Evolutionary conservation across 1,284 basidiomycete species (phyloP).

Genomic region (Xerocomus amazonicus): DNA sequence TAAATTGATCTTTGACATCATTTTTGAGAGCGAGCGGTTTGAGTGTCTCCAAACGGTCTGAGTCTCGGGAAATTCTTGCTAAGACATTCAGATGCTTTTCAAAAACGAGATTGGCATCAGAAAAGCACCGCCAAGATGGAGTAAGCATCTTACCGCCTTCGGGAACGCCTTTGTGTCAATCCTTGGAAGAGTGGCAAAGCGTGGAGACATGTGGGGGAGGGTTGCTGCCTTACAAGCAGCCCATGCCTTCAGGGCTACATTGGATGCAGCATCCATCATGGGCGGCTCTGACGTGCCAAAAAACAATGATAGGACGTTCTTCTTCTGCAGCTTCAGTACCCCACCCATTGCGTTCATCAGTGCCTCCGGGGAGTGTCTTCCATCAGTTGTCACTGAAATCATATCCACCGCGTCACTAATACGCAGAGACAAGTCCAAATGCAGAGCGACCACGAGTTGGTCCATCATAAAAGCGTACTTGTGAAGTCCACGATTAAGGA

Average conservation of each 20-base stretch:
- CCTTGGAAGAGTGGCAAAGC: constrained; percentile 15
- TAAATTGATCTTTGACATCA: constrained; percentile 37
- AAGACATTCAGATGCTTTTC: constrained; percentile 37
- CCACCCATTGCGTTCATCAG: constrained; percentile 41
- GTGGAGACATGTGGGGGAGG: constrained; percentile 16
- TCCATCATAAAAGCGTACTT: constrained; percentile 46
- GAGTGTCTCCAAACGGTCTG: constrained; percentile 35
- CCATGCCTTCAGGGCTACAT: constrained; percentile 45
- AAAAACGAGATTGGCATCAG: background rate
- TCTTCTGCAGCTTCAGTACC: constrained; percentile 27
- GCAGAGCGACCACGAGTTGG: constrained; percentile 40
- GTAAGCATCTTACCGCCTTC: constrained; percentile 10
- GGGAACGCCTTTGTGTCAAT: constrained; percentile 21
- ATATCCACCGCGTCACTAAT: constrained; percentile 45
- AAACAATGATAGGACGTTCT: constrained; percentile 36
- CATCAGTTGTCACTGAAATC: constrained; percentile 30
- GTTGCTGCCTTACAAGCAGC: constrained; percentile 35
- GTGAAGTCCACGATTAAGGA: constrained; percentile 25
- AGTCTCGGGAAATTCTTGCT: constrained; percentile 39
- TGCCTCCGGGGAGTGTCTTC: constrained; percentile 36
- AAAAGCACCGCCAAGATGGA: background rate
- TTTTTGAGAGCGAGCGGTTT: constrained; percentile 42
- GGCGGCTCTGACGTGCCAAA: constrained; percentile 29
- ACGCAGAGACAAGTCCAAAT: constrained; percentile 37
- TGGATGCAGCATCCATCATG: constrained; percentile 8